Percentiles rank a stretch among this genome's conserved stretches.
Evolutionary conservation across 2,329 filamentous ascomycete genomes (phyloP).

Genomic region (Didymella segeticola): DNA sequence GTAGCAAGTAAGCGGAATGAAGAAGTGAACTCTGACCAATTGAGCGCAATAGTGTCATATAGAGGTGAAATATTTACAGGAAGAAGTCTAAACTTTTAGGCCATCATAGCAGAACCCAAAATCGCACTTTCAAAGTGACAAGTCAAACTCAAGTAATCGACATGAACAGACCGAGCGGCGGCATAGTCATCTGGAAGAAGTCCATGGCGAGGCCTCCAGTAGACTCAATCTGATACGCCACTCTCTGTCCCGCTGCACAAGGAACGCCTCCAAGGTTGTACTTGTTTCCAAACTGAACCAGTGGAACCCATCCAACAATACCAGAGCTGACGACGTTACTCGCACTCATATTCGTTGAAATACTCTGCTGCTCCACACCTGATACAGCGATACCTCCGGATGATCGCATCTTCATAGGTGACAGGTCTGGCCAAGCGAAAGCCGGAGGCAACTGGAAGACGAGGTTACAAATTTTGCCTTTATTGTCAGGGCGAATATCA

Average conservation of each 20-base stretch:
- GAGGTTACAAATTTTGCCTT: slow-evolving; percentile 56
- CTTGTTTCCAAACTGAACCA: slow-evolving; percentile 24
- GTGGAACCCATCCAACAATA: slow-evolving; percentile 23
- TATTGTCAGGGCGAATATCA: slow-evolving; percentile 50
- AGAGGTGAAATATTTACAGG: slow-evolving; percentile 18
- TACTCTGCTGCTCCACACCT: slow-evolving; percentile 24
- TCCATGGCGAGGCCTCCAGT: slow-evolving; percentile 30
- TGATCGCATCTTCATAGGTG: slow-evolving; percentile 36
- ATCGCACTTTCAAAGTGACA: background rate
- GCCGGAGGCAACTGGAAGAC: slow-evolving; percentile 55
- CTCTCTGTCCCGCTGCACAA: slow-evolving; percentile 32
- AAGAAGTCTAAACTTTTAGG: slow-evolving; percentile 11
- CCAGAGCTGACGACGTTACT: slow-evolving; percentile 11
- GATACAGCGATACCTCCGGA: slow-evolving; percentile 47
- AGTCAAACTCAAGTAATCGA: slow-evolving; percentile 9
- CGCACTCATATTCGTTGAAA: slow-evolving; percentile 13
- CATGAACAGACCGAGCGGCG: slow-evolving; percentile 35
- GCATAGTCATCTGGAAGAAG: slow-evolving; percentile 37
- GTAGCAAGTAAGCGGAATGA: no score
- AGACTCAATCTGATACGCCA: slow-evolving; percentile 36
- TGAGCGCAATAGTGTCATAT: no score
- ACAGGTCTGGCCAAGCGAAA: slow-evolving; percentile 41
- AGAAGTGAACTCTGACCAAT: no score
- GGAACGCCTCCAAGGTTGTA: slow-evolving; percentile 31
- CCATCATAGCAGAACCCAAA: slow-evolving; percentile 2